Evolutionary conservation across 768 basidiomycete genomes (phyloP).

Genomic region (Mycena venus): DNA sequence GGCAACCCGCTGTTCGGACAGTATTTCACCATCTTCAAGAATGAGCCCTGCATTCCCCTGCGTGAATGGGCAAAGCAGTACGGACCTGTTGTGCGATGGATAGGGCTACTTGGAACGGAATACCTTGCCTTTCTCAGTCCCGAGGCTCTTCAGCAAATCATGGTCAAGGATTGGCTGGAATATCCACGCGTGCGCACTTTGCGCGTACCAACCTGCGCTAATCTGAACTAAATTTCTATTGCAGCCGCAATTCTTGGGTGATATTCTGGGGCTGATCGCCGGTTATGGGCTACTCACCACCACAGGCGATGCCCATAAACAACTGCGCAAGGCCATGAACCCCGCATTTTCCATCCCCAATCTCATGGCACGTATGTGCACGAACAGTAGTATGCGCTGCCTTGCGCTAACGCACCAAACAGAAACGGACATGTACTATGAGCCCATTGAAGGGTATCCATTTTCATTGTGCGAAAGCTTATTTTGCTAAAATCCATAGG

Average conservation of each 20-base stretch:
- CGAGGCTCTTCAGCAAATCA: no score
- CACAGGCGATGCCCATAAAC: constrained; percentile 62
- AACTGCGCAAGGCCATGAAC: no score
- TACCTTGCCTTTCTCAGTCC: constrained; percentile 58
- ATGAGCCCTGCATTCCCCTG: constrained; percentile 59
- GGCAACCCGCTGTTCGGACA: constrained; percentile 53
- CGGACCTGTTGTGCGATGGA: constrained; percentile 59
- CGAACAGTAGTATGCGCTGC: neutral
- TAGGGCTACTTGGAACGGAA: constrained; percentile 61
- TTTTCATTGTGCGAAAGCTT: no score
- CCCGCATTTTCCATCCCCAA: no score
- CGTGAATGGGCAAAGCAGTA: constrained; percentile 62
- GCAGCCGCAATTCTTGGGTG: constrained; percentile 59
- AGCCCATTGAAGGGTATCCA: no score
- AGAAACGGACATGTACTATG: no score
- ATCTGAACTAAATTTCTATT: neutral
- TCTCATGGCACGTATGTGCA: no score
- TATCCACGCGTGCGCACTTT: constrained; percentile 54
- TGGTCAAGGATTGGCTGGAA: constrained; percentile 59
- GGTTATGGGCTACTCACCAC: constrained; percentile 62
- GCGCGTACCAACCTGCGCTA: neutral
- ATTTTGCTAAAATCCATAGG: constrained; percentile 31
- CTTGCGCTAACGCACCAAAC: no score
- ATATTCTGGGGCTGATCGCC: constrained; percentile 54
- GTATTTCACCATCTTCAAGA: constrained; percentile 48